Evolutionary conservation across 179 eudicot species (phyloP), one percentile per base, ranked within the genome.

Genomic region (Amaranthus tricolor): DNA sequence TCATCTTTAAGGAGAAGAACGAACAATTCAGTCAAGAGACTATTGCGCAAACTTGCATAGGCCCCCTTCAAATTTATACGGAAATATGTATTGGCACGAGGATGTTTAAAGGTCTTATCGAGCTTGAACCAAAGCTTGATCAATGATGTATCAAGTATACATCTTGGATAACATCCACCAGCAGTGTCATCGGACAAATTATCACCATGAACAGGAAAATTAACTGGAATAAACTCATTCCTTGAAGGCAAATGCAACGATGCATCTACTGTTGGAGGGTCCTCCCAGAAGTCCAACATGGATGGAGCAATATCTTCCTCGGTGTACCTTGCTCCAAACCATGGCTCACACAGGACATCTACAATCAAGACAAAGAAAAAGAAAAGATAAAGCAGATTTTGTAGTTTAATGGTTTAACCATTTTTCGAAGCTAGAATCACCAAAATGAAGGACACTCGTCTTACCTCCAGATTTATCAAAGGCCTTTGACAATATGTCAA

Each of bases 21-120:
- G 78, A 88, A 93, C 80, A 95, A 76, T 81, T 95, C 99, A 75
- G 98, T 95, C 91, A 95, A 81, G 76, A 95, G 68, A 81, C 81
- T 83, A 80, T 86, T 89, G 83, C 84, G 87, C 58, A 89, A 77
- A 78, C 79, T 84, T 72, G 69, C 70, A 82, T 84, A 87, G 75
- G 88, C 99, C 68, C 89, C 96, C 76, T 84, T 93, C 75, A 95
- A 70, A 66, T 88, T 86, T 58, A 91, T 80, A 61, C 95, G 99
- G 73, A 95, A 95, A 85, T 93, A 95, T 48, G 99, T 85, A 82
- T 93, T 93, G 61, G 99, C 98, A 78, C 99, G 98, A 76, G 99
- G 99, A 83, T 85, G 85, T 76, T 88, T 93, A 77, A 95, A 95
- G 17, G 90, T 88, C 66, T 76, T 80, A 78, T 95, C 99, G 60